phyloP scores from a whole-genome alignment of 352 stramenopile species.

The Elongisporangium anandrum region DNA sequence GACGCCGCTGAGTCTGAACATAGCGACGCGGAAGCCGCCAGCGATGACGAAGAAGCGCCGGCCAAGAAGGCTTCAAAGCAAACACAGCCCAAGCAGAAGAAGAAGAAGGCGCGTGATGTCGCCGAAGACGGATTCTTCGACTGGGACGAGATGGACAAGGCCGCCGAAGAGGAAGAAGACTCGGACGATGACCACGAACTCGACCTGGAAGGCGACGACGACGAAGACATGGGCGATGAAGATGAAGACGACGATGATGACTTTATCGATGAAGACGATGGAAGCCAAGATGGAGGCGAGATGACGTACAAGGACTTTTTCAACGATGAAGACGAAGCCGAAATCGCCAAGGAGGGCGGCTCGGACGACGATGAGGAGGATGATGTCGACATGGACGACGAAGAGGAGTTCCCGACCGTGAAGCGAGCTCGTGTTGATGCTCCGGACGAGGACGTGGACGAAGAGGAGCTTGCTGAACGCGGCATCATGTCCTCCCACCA shows the following conservation, averaged over 20 bases:
- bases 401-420: conserved; percentile 54
- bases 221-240: conserved; percentile 33
- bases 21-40: conserved; percentile 6
- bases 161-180: conserved; percentile 67
- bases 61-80: conserved; percentile 18
- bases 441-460: conserved; percentile 54
- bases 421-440: conserved; percentile 43
- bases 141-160: conserved; percentile 86
- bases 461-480: conserved; percentile 69
- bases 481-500: conserved; percentile 81
- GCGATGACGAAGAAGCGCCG: conserved; percentile 25
- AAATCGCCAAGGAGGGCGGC: conserved; percentile 20
- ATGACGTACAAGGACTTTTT: conserved; percentile 70
- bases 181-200: conserved; percentile 31
- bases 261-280: conserved; percentile 46
- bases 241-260: conserved; percentile 37
- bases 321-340: conserved; percentile 33
- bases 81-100: conserved; percentile 30
- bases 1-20: conserved; percentile 10
- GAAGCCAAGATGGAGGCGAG: conserved; percentile 47
- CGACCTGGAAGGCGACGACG: conserved; percentile 16
- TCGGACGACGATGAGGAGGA: conserved; percentile 41
- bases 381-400: conserved; percentile 34
- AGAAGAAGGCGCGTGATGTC: conserved; percentile 61
- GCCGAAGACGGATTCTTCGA: conserved; percentile 82